Conservation (phyloP, 768 basidiomycete genomes). For the Mycena floridula region DNA sequence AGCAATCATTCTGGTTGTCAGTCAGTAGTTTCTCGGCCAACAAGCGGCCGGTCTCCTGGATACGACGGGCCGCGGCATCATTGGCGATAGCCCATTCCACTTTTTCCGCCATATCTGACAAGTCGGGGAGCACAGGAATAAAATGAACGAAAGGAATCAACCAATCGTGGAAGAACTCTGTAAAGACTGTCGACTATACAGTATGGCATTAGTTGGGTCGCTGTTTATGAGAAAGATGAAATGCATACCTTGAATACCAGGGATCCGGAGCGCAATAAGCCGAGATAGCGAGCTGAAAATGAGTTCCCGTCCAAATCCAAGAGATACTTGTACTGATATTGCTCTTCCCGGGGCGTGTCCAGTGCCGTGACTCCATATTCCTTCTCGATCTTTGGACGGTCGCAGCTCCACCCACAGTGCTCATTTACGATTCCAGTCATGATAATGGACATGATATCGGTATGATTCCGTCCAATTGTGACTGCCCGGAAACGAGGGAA, state of each 20-base stretch:
- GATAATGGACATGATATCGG: background rate
- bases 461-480: background rate
- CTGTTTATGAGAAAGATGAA: background rate
- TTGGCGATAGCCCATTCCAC: background rate
- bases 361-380: slow-evolving; percentile 8
- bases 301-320: slow-evolving; percentile 9
- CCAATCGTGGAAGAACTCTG: slow-evolving; percentile 9
- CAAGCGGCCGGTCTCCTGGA: slow-evolving; percentile 3
- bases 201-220: background rate
- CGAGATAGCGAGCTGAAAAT: background rate
- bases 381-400: slow-evolving; percentile 3
- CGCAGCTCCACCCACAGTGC: slow-evolving; percentile 7
- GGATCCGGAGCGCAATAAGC: slow-evolving; percentile 2
- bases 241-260: slow-evolving; percentile 4
- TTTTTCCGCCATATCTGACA: slow-evolving; percentile 4
- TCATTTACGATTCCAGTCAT: slow-evolving; percentile 2
- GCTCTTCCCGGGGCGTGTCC: background rate
- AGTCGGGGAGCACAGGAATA: slow-evolving; percentile 5
- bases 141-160: slow-evolving; percentile 5
- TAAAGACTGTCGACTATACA: slow-evolving; percentile 5
- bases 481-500: slow-evolving; percentile 1
- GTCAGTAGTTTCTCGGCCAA: slow-evolving; percentile 4
- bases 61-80: slow-evolving; percentile 5
- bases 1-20: slow-evolving; percentile 5
- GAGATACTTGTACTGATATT: slow-evolving; percentile 8